A percentile compares a stretch with the other conserved stretches of the same genome.
Evolutionary conservation across 495 filamentous ascomycete species (phyloP).

Genomic region (Bombardia bombarda): DNA sequence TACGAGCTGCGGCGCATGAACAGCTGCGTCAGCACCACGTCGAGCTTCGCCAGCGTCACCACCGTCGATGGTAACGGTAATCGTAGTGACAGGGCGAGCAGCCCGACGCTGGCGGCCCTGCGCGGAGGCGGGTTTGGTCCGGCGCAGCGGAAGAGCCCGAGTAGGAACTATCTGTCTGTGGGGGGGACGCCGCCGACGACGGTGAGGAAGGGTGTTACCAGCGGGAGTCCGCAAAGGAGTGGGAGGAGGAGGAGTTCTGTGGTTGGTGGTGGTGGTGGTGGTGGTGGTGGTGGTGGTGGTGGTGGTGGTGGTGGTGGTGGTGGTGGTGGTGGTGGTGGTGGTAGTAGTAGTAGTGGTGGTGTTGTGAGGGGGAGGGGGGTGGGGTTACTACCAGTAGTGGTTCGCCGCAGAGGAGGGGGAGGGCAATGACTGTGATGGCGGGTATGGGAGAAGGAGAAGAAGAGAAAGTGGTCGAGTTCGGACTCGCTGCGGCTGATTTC

Average conservation of each 20-base stretch:
- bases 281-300: neutral
- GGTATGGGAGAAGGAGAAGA: neutral
- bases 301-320: neutral
- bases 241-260: neutral
- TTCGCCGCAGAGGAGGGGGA: neutral
- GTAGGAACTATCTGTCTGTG: slow-evolving; percentile 4
- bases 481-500: slow-evolving; percentile 2
- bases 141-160: slow-evolving; percentile 1
- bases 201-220: neutral
- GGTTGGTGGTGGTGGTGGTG: neutral
- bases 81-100: neutral
- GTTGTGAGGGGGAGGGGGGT: neutral
- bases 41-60: slow-evolving; percentile 8
- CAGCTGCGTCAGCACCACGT: slow-evolving; percentile 11
- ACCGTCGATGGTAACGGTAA: no score
- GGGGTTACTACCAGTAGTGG: no score
- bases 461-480: slow-evolving; percentile 1
- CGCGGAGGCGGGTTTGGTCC: neutral
- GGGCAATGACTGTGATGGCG: neutral
- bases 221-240: slow-evolving; percentile 1
- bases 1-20: slow-evolving; percentile 21
- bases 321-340: neutral
- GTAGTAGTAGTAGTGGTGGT: neutral
- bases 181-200: slow-evolving; percentile 3
- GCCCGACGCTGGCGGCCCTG: neutral